Base-by-base conservation (phyloP, 2,329 filamentous ascomycete species). In the Penicillium sp. region DNA sequence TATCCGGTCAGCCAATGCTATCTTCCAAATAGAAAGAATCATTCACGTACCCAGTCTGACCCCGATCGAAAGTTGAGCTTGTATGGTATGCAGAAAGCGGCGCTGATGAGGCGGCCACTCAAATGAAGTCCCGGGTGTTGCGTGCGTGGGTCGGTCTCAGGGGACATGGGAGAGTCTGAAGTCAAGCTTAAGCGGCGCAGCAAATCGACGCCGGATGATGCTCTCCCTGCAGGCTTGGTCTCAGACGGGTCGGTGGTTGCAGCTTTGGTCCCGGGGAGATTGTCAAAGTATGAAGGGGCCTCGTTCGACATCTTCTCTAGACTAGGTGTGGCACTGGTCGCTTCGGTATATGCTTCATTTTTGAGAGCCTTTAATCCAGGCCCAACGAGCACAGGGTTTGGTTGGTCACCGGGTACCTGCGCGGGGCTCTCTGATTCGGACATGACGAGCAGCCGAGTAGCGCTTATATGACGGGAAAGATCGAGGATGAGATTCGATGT, bases 51-150 rank as follows among this genome's bases (percentile, higher is more conserved):
- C 84, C 84, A 87, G 60, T 84, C 79, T 23, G 78, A 77, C 16
- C 80, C 79, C 23, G 78, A 71, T 34, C 78, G 76, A 63, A 81
- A 82, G 25, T 76, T 76, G 40, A 87, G 72, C 62, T 81, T 83
- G 73, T 86, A 86, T 2, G 86, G 86, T 25, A 88, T 81, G 62
- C 82, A 84, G 62, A 86, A 86, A 13, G 83, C 81, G 23, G 83
- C 85, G 63, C 84, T 87, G 68, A 88, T 87, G 60, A 88, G 76
- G 57, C 82, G 79, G 19, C 85, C 85, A 57, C 81, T 86, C 49
- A 88, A 76, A 43, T 81, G 79, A 29, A 88, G 74, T 15, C 77
- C 79, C 7, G 84, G 82, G 66, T 87, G 80, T 34, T 82, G 79
- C 47, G 78, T 75, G 48, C 79, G 77, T 27, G 84, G 83, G 62